These are phyloP conservation scores for Alternaria gansuensis DNA, from an alignment of 2,329 filamentous ascomycete genomes.

Conservation along the genomic window DNA sequence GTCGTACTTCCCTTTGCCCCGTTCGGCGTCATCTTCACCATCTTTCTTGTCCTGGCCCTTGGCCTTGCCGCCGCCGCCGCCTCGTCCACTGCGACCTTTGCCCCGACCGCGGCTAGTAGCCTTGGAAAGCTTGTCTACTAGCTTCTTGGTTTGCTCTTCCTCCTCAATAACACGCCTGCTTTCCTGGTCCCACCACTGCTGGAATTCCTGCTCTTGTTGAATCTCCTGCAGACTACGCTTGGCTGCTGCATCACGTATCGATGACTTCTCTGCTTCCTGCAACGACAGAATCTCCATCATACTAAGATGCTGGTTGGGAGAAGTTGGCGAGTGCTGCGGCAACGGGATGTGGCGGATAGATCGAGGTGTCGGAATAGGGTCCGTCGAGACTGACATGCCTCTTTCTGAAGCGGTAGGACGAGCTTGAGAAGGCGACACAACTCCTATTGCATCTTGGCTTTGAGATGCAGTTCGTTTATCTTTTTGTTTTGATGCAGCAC, in stretches of 20 bases:
- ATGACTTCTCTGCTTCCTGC: conserved; percentile 84
- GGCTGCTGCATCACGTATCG: conserved; percentile 81
- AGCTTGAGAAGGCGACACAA: conserved; percentile 39
- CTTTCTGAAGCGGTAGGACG: conserved; percentile 37
- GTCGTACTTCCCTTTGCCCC: conserved; percentile 31
- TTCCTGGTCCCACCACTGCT: conserved; percentile 95
- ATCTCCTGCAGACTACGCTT: conserved; percentile 94
- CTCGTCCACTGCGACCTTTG: conserved; percentile 32
- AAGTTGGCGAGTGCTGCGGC: conserved; percentile 68
- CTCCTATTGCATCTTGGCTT: conserved; percentile 21
- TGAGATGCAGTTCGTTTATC: conserved; percentile 31
- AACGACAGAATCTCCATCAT: conserved; percentile 90
- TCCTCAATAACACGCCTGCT: conserved; percentile 74
- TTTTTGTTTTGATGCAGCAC: conserved; percentile 38
- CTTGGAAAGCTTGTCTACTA: conserved; percentile 41
- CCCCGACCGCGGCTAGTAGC: conserved; percentile 37
- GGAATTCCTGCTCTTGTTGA: conserved; percentile 95
- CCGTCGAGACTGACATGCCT: conserved; percentile 49
- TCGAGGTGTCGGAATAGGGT: conserved; percentile 52
- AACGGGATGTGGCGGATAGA: conserved; percentile 60
- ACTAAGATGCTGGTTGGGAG: conserved; percentile 73
- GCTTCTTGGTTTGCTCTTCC: conserved; percentile 55
- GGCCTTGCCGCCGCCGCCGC: conserved; percentile 11
- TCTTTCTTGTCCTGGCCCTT: conserved; percentile 42
- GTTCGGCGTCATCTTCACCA: conserved; percentile 23